A percentile compares a stretch with the other conserved stretches of the same genome.
Conservation (phyloP, 352 stramenopile genomes). For the Globisporangium middletonii region DNA sequence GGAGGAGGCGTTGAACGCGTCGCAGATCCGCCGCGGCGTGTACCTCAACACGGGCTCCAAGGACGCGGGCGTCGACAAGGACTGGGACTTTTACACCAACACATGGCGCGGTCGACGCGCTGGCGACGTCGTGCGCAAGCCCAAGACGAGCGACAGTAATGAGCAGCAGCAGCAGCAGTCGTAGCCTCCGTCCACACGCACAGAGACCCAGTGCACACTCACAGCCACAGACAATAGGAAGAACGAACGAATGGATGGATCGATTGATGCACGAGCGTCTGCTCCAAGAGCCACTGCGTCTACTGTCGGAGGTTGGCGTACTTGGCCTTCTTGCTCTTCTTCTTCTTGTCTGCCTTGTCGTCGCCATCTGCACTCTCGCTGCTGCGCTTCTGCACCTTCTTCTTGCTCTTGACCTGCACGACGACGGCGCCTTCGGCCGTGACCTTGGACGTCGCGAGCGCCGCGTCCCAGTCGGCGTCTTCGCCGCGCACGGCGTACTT, state of each 20-base stretch:
- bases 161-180: constrained; percentile 3
- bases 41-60: constrained; percentile 80
- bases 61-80: constrained; percentile 72
- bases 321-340: constrained; percentile 72
- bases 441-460: constrained; percentile 36
- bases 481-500: constrained; percentile 94
- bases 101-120: constrained; percentile 52
- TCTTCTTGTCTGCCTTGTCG: constrained; percentile 35
- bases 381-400: constrained; percentile 38
- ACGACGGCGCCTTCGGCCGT: constrained; percentile 44
- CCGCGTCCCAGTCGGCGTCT: constrained; percentile 89
- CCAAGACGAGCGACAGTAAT: constrained; percentile 11
- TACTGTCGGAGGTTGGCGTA: constrained; percentile 67
- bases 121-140: constrained; percentile 11
- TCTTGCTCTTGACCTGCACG: constrained; percentile 87
- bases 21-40: constrained; percentile 69
- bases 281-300: background rate
- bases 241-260: background rate
- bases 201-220: background rate
- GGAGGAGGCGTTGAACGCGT: constrained; percentile 54
- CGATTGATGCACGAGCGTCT: background rate
- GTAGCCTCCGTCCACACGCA: background rate
- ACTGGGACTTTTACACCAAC: constrained; percentile 74
- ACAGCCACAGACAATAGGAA: too few relatives aligned
- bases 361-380: constrained; percentile 25